A percentile compares a stretch with the other conserved stretches of the same genome.
phyloP scores from a whole-genome alignment of 495 filamentous ascomycete species.

The Xylaria curta region DNA sequence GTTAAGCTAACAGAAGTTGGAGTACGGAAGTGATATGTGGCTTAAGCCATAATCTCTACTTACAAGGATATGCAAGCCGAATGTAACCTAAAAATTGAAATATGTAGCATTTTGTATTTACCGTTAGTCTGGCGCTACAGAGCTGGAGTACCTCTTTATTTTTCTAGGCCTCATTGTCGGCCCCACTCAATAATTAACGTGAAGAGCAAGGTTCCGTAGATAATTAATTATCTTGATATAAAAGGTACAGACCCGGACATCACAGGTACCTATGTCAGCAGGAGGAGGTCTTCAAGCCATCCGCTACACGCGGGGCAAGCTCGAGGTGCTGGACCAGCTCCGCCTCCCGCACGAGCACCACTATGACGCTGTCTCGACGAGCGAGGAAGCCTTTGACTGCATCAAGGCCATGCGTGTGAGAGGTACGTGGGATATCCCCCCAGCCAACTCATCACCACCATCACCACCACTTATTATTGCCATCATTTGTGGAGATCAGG shows the following conservation, averaged over 20 bases:
- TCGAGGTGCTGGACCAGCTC: constrained; percentile 90
- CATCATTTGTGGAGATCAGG: too few species aligned
- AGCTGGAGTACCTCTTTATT: too few species aligned
- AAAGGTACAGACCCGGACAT: background rate
- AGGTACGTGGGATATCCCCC: constrained; percentile 42
- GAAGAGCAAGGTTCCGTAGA: background rate
- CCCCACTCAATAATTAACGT: background rate
- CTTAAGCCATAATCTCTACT: too few species aligned
- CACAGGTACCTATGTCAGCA: constrained; percentile 51
- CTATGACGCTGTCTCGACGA: constrained; percentile 75
- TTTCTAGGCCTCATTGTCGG: background rate
- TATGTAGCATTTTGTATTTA: too few species aligned
- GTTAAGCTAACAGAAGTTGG: too few species aligned
- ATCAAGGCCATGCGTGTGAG: constrained; percentile 94
- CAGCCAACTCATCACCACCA: background rate
- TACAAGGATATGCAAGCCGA: too few species aligned
- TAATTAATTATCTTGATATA: background rate
- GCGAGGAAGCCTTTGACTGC: constrained; percentile 86
- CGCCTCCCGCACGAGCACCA: constrained; percentile 83
- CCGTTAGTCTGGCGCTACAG: too few species aligned
- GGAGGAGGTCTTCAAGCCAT: constrained; percentile 75
- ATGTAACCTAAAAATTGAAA: too few species aligned
- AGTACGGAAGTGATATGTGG: too few species aligned
- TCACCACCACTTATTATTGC: background rate
- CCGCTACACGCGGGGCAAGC: constrained; percentile 75